These are phyloP conservation scores for Chlorokybus atmophyticus DNA, from an alignment of 139 green algal genomes.

Conservation along the genomic window DNA sequence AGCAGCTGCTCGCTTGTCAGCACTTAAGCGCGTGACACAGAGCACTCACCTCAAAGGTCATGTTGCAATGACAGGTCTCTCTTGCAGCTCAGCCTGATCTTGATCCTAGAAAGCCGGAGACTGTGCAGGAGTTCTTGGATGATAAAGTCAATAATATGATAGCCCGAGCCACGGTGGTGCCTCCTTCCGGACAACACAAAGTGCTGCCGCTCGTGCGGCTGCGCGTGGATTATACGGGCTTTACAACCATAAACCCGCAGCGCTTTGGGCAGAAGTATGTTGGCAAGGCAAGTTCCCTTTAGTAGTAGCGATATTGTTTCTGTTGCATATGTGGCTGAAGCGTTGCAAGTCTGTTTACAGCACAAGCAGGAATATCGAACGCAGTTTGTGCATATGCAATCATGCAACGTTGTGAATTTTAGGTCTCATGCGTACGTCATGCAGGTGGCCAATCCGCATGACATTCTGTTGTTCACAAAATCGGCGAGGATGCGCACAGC, in stretches of 20 bases:
- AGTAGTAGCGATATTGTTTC: background rate
- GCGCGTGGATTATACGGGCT: constrained; percentile 88
- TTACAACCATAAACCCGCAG: constrained; percentile 87
- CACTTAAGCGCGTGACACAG: too few species aligned
- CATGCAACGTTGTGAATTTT: background rate
- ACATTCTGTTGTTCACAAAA: constrained; percentile 88
- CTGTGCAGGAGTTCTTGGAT: constrained; percentile 50
- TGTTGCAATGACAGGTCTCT: too few species aligned
- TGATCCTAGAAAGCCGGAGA: constrained; percentile 6
- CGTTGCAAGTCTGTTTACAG: background rate
- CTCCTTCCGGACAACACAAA: background rate
- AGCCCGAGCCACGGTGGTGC: constrained; percentile 12
- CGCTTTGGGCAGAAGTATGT: constrained; percentile 90
- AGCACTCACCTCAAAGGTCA: too few species aligned
- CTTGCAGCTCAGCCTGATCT: constrained; percentile 22
- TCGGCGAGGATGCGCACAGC: constrained; percentile 10
- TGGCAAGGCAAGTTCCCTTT: constrained; percentile 40
- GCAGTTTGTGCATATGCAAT: background rate
- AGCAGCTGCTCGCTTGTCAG: too few species aligned
- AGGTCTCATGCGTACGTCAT: background rate
- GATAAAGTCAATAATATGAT: constrained; percentile 52
- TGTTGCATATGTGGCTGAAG: background rate
- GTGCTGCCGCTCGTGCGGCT: constrained; percentile 60
- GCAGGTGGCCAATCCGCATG: constrained; percentile 82
- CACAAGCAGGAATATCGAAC: background rate